These are phyloP conservation scores for Erigeron canadensis DNA, from an alignment of 129 eudicot species.

Conservation along the genomic window DNA sequence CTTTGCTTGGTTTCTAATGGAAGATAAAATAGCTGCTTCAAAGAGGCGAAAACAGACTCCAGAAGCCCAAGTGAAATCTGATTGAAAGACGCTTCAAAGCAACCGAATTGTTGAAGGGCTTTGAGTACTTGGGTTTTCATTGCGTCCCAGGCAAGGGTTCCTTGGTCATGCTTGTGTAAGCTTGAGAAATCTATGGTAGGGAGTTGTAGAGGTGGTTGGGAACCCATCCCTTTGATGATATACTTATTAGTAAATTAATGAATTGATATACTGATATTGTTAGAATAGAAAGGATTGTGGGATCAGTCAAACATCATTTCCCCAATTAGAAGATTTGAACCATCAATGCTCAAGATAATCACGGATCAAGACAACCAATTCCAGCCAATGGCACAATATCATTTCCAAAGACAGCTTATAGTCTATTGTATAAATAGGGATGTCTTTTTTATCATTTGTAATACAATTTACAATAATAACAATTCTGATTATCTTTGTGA, in stretches of 20 bases:
- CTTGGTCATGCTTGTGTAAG: conserved; percentile 29
- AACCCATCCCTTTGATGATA: conserved; percentile 34
- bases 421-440: no score
- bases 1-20: conserved; percentile 48
- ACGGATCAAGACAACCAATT: no score
- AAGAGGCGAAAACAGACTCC: conserved; percentile 29
- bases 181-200: conserved; percentile 46
- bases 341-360: no score
- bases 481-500: no score
- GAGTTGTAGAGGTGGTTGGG: conserved; percentile 38
- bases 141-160: conserved; percentile 37
- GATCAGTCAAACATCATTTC: no score
- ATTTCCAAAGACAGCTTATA: no score
- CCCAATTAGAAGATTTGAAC: no score
- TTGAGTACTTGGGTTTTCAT: conserved; percentile 42
- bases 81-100: conserved; percentile 53
- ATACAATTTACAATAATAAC: no score
- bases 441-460: no score
- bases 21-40: conserved; percentile 51
- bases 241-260: background rate
- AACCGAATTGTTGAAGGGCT: conserved; percentile 56
- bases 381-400: no score
- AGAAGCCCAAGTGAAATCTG: conserved; percentile 28
- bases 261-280: no score
- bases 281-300: no score